These are phyloP conservation scores for Adenanthera pavonina DNA, from an alignment of 306 rosid genomes.

Conservation along the genomic window DNA sequence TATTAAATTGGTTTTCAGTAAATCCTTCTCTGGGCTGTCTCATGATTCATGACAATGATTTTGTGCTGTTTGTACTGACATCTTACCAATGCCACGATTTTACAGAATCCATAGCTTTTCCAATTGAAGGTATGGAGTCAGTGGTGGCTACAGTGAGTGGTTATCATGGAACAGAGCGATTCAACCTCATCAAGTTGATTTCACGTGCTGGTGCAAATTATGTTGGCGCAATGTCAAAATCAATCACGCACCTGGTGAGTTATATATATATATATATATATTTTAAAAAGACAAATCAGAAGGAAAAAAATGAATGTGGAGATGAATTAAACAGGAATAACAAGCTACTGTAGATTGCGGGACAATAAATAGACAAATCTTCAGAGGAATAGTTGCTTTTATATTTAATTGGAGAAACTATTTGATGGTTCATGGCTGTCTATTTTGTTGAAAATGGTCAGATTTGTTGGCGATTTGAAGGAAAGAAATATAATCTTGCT, in stretches of 20 bases:
- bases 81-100: conserved; percentile 7
- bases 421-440: conserved; percentile 29
- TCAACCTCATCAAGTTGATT: conserved; percentile 78
- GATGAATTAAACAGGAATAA: neutral
- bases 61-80: neutral
- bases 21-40: neutral
- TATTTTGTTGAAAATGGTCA: conserved; percentile 40
- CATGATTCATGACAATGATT: neutral
- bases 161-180: conserved; percentile 71
- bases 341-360: neutral
- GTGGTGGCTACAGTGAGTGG: conserved; percentile 88
- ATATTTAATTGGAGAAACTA: neutral
- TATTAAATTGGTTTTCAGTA: neutral
- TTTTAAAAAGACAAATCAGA: neutral
- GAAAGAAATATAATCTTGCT: conserved; percentile 70
- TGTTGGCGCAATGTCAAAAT: conserved; percentile 72
- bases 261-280: conserved; percentile 1
- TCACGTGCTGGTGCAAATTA: conserved; percentile 67
- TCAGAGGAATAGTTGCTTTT: neutral
- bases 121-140: conserved; percentile 70
- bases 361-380: neutral
- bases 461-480: conserved; percentile 83
- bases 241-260: conserved; percentile 82
- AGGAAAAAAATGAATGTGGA: neutral
- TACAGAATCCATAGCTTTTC: conserved; percentile 36